phyloP scores from a whole-genome alignment of 805 yeast species.

The Zygotorulaspora sp. region DNA sequence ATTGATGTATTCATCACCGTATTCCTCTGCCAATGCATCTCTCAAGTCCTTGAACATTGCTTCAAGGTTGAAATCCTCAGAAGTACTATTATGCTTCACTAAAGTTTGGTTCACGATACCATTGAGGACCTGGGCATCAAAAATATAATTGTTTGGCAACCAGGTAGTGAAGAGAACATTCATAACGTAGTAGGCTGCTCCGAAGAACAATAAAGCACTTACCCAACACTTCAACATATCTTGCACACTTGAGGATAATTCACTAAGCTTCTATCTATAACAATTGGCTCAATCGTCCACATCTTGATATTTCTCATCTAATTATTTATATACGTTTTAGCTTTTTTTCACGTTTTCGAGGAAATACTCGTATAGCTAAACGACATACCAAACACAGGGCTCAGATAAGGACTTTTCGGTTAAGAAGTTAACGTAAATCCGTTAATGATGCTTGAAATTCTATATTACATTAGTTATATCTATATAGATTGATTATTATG shows the following conservation, averaged over 20 bases:
- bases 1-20: conserved; percentile 71
- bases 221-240: conserved; percentile 28
- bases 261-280: no score
- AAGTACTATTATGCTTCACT: conserved; percentile 38
- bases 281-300: no score
- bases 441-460: not conserved
- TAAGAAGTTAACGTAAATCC: not conserved
- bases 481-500: not conserved
- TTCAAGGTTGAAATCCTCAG: conserved; percentile 53
- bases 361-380: conserved; percentile 1
- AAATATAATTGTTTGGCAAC: conserved; percentile 67
- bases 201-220: conserved; percentile 17
- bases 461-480: not conserved
- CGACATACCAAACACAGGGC: not conserved
- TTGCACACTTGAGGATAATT: no score
- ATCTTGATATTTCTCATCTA: not conserved
- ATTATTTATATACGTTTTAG: not conserved
- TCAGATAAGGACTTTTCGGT: not conserved
- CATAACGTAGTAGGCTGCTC: conserved; percentile 23
- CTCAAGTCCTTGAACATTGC: conserved; percentile 61
- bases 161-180: conserved; percentile 46
- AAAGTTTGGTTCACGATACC: conserved; percentile 53
- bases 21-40: conserved; percentile 50
- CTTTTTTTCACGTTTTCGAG: no score
- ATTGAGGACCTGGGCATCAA: conserved; percentile 62